phyloP scores from a whole-genome alignment of 164 flowering plant species.

The Vitis labrusca region DNA sequence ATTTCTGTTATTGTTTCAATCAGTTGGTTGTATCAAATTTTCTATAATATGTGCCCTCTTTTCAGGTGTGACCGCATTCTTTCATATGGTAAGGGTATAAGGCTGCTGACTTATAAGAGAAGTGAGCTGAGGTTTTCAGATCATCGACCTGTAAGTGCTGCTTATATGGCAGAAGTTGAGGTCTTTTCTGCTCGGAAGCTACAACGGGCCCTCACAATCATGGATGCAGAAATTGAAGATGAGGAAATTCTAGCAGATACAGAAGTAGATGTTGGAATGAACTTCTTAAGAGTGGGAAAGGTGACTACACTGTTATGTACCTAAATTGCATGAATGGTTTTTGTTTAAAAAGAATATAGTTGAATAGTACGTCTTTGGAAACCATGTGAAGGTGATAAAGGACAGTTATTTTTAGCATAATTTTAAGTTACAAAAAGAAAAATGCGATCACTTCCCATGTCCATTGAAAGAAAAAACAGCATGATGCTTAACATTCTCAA shows the following conservation, averaged over 20 bases:
- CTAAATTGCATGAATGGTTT: too few relatives aligned
- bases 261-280: conserved; percentile 32
- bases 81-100: conserved; percentile 81
- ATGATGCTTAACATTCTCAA: background rate
- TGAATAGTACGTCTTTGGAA: too few relatives aligned
- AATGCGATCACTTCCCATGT: background rate
- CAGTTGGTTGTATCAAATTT: background rate
- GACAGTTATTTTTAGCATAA: too few relatives aligned
- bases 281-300: conserved; percentile 26
- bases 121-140: conserved; percentile 75
- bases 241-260: conserved; percentile 35
- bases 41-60: background rate
- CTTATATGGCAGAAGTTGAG: conserved; percentile 78
- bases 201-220: conserved; percentile 78
- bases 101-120: conserved; percentile 62
- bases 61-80: conserved; percentile 96
- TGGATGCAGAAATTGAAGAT: conserved; percentile 76
- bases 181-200: conserved; percentile 68
- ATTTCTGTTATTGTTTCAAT: background rate
- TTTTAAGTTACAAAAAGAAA: too few relatives aligned
- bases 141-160: conserved; percentile 93
- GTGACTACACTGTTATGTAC: conserved; percentile 15
- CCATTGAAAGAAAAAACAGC: background rate
- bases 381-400: background rate
- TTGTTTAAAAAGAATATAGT: too few relatives aligned